These are phyloP conservation scores for Deinandra increscens DNA, from an alignment of 129 eudicot species.

Conservation along the genomic window DNA sequence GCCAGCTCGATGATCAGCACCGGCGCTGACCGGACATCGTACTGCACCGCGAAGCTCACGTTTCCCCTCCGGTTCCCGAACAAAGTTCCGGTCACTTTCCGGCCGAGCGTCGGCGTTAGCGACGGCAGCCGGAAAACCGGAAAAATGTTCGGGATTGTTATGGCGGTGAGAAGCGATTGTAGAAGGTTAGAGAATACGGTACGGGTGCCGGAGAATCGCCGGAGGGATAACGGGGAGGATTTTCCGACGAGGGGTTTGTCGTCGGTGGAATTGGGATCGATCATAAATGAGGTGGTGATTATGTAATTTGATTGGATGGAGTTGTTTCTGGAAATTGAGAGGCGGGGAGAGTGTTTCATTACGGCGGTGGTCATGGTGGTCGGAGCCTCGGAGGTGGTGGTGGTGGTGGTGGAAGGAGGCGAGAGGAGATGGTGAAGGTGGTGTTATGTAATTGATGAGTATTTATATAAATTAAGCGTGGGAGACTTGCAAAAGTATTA, in stretches of 20 bases:
- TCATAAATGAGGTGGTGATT: constrained; percentile 31
- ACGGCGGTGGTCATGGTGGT: background rate
- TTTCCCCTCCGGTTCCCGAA: constrained; percentile 89
- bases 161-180: constrained; percentile 47
- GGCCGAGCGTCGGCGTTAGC: constrained; percentile 54
- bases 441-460: background rate
- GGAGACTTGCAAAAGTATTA: background rate
- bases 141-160: constrained; percentile 47
- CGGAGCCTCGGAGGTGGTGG: too few species aligned
- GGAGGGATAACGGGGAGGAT: constrained; percentile 27
- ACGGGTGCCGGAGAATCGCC: constrained; percentile 38
- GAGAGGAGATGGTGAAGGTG: constrained; percentile 9
- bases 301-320: constrained; percentile 51
- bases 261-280: constrained; percentile 16
- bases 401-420: background rate
- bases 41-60: constrained; percentile 84
- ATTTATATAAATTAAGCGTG: constrained; percentile 8
- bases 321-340: constrained; percentile 44
- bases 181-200: constrained; percentile 38
- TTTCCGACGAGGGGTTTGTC: constrained; percentile 33
- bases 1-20: constrained; percentile 58
- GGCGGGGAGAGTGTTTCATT: constrained; percentile 35
- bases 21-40: constrained; percentile 60
- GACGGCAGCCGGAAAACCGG: constrained; percentile 46
- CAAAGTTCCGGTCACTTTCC: constrained; percentile 86